Evolutionary conservation across 2,329 filamentous ascomycete species (phyloP), one percentile per base, ranked within the genome.

Genomic region (Exophiala mesophila): DNA sequence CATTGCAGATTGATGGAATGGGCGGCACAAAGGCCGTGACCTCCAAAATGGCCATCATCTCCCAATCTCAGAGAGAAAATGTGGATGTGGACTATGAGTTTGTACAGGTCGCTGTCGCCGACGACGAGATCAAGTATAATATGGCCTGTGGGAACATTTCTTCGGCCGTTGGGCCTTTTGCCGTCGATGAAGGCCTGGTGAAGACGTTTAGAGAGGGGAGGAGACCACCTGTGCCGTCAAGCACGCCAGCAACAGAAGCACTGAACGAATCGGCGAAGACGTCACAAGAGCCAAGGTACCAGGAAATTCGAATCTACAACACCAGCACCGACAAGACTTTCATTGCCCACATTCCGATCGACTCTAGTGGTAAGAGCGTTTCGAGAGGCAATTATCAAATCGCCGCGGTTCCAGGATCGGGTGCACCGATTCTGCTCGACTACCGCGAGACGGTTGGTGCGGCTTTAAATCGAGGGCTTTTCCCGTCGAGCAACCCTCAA

Each of bases 61-160:
- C 72, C 3, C 65, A 66, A 1, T 70, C 77, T 2, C 55, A 62
- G 2, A 63, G 69, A 12, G 47, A 59, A 0, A 72, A 70, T 17
- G 71, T 71, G 0, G 76, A 85, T 50, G 70, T 85, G 8, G 78
- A 84, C 46, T 87, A 82, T 56, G 87, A 82, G 0, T 87, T 88
- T 57, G 76, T 81, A 1, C 78, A 81, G 28, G 66, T 86, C 5
- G 81, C 81, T 2, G 74, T 86, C 39, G 72, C 73, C 37, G 71
- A 80, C 3, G 32, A 48, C 21, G 16, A 20, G 2, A 30, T 52
- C 4, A 16, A 10, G 5, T 44, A 47, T 24, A 32, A 5, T 1
- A 38, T 36, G 3, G 47, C 44, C 20, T 53, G 50, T 36, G 50
- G 50, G n/a, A 53, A 53, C 20, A 53, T 50, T 18, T 50, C 46